Percentiles rank a stretch among this genome's conserved stretches.
phyloP scores from a whole-genome alignment of 1,284 basidiomycete species.

The Irpex sp. region DNA sequence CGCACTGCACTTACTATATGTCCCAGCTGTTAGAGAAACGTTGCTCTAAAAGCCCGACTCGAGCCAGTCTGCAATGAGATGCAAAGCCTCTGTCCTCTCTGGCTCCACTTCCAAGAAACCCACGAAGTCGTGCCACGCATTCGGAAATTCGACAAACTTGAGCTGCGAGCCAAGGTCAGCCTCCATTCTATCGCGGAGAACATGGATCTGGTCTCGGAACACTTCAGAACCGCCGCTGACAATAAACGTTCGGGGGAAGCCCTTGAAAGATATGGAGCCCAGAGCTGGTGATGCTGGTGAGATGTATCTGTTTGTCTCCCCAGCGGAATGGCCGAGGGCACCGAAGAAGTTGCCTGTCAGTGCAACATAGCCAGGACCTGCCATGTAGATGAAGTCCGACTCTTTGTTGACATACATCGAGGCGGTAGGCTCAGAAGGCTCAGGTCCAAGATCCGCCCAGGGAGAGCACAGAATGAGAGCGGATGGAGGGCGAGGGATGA shows the following conservation, averaged over 20 bases:
- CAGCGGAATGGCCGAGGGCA: constrained; percentile 36
- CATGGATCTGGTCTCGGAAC: constrained; percentile 43
- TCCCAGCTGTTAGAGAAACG: not conserved
- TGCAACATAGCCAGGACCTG: constrained; percentile 25
- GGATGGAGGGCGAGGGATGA: constrained; percentile 30
- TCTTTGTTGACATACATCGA: constrained; percentile 28
- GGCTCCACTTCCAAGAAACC: constrained; percentile 7
- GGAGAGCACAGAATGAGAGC: constrained; percentile 55
- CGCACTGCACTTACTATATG: not conserved
- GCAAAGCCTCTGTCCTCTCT: constrained; percentile 11
- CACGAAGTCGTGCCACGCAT: constrained; percentile 24
- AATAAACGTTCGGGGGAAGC: constrained; percentile 56
- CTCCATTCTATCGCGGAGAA: constrained; percentile 20
- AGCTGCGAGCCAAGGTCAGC: constrained; percentile 40
- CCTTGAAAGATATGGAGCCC: constrained; percentile 37
- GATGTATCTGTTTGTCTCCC: constrained; percentile 45
- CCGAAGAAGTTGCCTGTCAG: constrained; percentile 34
- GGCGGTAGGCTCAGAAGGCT: constrained; percentile 26
- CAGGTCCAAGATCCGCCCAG: constrained; percentile 49
- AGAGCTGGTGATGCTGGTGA: constrained; percentile 44
- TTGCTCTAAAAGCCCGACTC: not conserved
- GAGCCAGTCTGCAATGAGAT: constrained; percentile 1
- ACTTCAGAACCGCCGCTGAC: constrained; percentile 50
- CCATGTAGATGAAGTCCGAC: constrained; percentile 40
- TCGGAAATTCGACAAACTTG: constrained; percentile 44